Evolutionary conservation across 352 stramenopile species (phyloP), one percentile per base, ranked within the genome.

Genomic region (Phytophthora cryptogea): DNA sequence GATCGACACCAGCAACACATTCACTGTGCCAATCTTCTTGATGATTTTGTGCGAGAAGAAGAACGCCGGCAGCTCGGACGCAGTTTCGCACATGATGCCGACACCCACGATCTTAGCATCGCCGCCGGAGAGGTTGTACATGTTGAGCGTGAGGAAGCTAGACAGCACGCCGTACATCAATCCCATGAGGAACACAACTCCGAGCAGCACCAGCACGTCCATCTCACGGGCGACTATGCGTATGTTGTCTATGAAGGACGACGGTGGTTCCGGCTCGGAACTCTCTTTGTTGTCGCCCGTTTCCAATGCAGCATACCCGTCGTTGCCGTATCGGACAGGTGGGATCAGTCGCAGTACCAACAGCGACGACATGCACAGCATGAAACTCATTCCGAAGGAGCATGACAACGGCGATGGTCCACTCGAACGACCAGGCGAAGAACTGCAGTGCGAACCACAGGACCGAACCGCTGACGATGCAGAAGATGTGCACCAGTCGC

Each of bases 401-500:
- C 28, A 74, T 13, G 36, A 89, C 68, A 37, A 88, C 39, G 39
- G 73, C 36, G 40, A 80, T 39, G 5, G 66, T 76, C 51, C 75
- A 47, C 5, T 59, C 39, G 41, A 85, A 89, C 10, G 67, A 72
- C 57, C 57, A 64, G 23, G 43, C 48, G 26, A 68, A 68, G 52
- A 81, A 80, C 46, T 86, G 78, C 14, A 91, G 47, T 11, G 48
- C 39, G 45, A 73, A 89, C 28, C 84, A 59, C 37, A 89, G 63
- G 30, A 86, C 26, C 31, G 79, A 60, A 39, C 75, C 78, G 1
- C 65, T 71, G 49, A 84, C n/a, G 33, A 86, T 73, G 66, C 73
- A 83, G 32, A 75, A n/a, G 17, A 88, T 46, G 65, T 91, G 81
- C 10, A 91, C 60, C 14, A 65, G 20, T 11, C 76, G 75, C 56